phyloP scores from a whole-genome alignment of 1,284 basidiomycete species.

The Irpex sp. region DNA sequence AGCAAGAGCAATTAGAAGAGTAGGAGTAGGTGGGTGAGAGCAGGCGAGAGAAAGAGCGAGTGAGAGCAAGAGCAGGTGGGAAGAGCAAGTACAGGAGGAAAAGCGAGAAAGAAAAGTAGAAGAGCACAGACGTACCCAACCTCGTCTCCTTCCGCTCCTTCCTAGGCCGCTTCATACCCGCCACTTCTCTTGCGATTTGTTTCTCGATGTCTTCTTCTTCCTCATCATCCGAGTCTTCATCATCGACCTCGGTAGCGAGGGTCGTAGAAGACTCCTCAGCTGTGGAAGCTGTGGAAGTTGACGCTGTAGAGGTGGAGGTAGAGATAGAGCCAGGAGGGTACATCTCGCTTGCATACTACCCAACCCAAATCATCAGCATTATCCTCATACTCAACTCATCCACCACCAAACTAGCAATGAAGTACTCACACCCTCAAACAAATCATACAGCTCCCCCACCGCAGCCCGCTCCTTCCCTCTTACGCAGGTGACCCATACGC shows the following conservation, averaged over 20 bases:
- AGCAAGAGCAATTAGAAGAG: no score
- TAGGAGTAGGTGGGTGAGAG: no score
- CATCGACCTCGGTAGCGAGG: no score
- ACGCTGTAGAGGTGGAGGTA: no score
- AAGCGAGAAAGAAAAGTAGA: no score
- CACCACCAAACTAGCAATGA: not conserved
- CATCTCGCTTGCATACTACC: slow-evolving; percentile 61
- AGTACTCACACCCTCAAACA: slow-evolving; percentile 68
- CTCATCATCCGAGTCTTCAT: slow-evolving; percentile 27
- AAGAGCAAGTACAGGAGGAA: not conserved
- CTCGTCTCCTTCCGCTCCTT: slow-evolving; percentile 53
- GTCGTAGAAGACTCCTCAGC: no score
- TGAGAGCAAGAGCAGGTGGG: not conserved
- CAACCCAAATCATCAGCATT: not conserved
- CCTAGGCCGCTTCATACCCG: slow-evolving; percentile 62
- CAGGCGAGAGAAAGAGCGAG: no score
- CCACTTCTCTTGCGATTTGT: slow-evolving; percentile 67
- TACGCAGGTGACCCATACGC: slow-evolving; percentile 78
- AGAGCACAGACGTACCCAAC: slow-evolving; percentile 49
- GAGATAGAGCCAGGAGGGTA: no score
- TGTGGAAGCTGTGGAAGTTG: no score
- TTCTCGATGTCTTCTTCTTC: slow-evolving; percentile 59
- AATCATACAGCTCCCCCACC: slow-evolving; percentile 69
- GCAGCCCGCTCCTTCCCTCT: slow-evolving; percentile 79
- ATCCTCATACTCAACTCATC: no score